These are phyloP conservation scores for Lantana camara DNA, from an alignment of 257 asterid species.

Conservation along the genomic window DNA sequence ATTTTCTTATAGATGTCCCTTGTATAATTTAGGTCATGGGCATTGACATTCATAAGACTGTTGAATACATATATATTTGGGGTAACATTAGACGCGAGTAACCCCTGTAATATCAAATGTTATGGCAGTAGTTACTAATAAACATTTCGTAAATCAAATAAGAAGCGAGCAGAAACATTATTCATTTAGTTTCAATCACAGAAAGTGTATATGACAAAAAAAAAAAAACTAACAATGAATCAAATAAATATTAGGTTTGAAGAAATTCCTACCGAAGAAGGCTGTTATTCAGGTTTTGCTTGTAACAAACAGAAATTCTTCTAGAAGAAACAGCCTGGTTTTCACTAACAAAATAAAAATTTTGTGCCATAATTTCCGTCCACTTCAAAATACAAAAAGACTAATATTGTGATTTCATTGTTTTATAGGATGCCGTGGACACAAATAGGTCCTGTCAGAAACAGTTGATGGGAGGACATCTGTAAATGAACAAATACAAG, in stretches of 20 bases:
- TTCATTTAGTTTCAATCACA: slow-evolving; percentile 12
- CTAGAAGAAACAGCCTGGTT: too few species aligned
- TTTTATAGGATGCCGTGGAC: too few species aligned
- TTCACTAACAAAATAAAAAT: too few species aligned
- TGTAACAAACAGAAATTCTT: too few species aligned
- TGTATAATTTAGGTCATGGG: slow-evolving; percentile 77
- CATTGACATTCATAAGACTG: slow-evolving; percentile 96
- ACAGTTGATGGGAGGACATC: too few species aligned
- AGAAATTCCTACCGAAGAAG: background rate
- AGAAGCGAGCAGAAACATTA: slow-evolving; percentile 8
- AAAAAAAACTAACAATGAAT: too few species aligned
- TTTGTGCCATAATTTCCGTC: too few species aligned
- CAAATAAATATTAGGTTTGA: background rate
- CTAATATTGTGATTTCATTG: too few species aligned
- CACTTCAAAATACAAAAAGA: too few species aligned
- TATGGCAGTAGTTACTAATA: slow-evolving; percentile 26
- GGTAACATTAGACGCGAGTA: slow-evolving; percentile 54
- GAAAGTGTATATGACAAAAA: slow-evolving; percentile 4
- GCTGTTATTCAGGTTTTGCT: too few species aligned
- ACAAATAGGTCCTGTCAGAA: too few species aligned
- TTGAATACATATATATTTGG: slow-evolving; percentile 80
- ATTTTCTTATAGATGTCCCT: slow-evolving; percentile 66
- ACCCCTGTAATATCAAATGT: slow-evolving; percentile 57
- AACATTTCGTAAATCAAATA: slow-evolving; percentile 1
- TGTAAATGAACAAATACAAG: too few species aligned